Conservation (phyloP, 768 basidiomycete genomes). For the Rhizopogon vesiculosus region DNA sequence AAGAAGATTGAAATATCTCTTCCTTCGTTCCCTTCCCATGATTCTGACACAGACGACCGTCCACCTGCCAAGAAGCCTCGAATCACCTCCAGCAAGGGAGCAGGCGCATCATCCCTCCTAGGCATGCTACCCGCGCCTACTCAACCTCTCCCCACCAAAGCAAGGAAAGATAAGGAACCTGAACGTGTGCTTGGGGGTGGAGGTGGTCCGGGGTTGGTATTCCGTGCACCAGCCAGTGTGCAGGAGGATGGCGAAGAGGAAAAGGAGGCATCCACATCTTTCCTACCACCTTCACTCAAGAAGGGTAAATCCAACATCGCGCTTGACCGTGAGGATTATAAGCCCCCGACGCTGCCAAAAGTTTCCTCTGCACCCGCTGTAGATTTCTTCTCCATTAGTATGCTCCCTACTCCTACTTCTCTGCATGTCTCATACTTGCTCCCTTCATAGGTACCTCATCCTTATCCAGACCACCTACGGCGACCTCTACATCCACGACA, state of each 20-base stretch:
- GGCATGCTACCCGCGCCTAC: slow-evolving; percentile 77
- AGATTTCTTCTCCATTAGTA: slow-evolving; percentile 71
- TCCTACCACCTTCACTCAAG: slow-evolving; percentile 54
- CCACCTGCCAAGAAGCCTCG: slow-evolving; percentile 60
- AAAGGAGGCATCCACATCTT: slow-evolving; percentile 37
- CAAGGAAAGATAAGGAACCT: slow-evolving; percentile 29
- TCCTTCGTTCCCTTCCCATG: slow-evolving; percentile 23
- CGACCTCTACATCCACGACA: slow-evolving; percentile 4
- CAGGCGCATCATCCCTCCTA: slow-evolving; percentile 60
- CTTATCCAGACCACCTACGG: slow-evolving; percentile 1
- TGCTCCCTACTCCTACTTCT: slow-evolving; percentile 12
- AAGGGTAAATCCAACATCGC: slow-evolving; percentile 60
- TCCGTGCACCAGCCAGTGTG: slow-evolving; percentile 33
- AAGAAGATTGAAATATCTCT: slow-evolving; percentile 40
- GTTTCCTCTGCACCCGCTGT: slow-evolving; percentile 31
- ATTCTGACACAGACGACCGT: slow-evolving; percentile 40
- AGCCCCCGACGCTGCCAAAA: slow-evolving; percentile 6
- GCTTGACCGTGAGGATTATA: slow-evolving; percentile 33
- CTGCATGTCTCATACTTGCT: not conserved
- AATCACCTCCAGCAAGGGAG: slow-evolving; percentile 31
- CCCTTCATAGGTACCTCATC: slow-evolving; percentile 17
- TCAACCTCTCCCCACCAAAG: slow-evolving; percentile 36
- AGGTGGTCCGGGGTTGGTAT: slow-evolving; percentile 55
- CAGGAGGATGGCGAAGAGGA: slow-evolving; percentile 11
- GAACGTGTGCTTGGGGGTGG: slow-evolving; percentile 65